Evolutionary conservation across 495 filamentous ascomycete genomes (phyloP).

Genomic region (Tuber borchii): DNA sequence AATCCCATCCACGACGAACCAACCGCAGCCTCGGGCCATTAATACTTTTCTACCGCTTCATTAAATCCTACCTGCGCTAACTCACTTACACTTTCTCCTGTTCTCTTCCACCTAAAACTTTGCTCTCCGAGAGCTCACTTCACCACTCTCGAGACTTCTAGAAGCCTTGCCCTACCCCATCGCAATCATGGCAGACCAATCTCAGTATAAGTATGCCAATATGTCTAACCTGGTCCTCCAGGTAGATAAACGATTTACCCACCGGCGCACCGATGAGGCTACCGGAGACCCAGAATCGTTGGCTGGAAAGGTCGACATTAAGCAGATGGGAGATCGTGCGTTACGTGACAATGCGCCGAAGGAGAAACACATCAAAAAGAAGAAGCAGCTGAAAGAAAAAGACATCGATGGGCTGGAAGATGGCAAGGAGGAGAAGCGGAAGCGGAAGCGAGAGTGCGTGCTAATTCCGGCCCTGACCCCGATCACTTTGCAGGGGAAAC

Average conservation of each 20-base stretch:
- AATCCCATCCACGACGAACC: background rate
- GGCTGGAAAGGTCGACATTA: slow-evolving; percentile 83
- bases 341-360: slow-evolving; percentile 72
- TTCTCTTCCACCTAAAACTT: background rate
- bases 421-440: slow-evolving; percentile 83
- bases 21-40: background rate
- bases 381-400: slow-evolving; percentile 53
- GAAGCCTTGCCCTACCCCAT: background rate
- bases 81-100: background rate
- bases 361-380: slow-evolving; percentile 61
- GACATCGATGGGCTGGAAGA: slow-evolving; percentile 70
- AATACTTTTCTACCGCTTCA: background rate
- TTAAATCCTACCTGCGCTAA: background rate
- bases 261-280: slow-evolving; percentile 75
- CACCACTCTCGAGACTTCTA: background rate
- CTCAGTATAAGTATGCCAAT: slow-evolving; percentile 98
- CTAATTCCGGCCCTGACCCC: background rate
- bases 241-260: slow-evolving; percentile 93
- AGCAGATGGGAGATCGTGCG: slow-evolving; percentile 85
- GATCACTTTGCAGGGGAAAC: background rate
- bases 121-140: background rate
- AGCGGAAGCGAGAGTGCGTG: slow-evolving; percentile 57
- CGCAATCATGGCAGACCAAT: slow-evolving; percentile 74
- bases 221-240: slow-evolving; percentile 99
- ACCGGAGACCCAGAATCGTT: slow-evolving; percentile 97